Base-by-base conservation (phyloP, 2,329 filamentous ascomycete genomes). In the Rachicladosporium sp. region DNA sequence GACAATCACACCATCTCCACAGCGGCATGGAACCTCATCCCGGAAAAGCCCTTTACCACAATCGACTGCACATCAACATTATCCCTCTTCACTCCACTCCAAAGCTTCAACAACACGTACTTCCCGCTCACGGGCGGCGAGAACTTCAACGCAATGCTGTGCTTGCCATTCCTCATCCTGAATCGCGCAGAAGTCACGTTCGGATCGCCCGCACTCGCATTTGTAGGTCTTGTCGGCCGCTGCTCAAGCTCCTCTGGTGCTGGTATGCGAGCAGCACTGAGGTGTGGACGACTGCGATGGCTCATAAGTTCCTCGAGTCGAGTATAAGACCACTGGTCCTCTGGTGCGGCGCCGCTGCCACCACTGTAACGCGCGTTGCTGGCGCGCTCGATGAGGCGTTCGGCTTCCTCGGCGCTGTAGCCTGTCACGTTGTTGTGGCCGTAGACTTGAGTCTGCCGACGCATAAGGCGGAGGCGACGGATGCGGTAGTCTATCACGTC, bases 1-100 rank as follows among this genome's bases (percentile, higher is more conserved):
- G 11, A 11, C 7, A 33, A 33, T 36, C 29, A 44, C 36, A 37
- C 23, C 13, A 49, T 35, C 30, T 53, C 46, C 19, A 51, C 33
- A 4, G 53, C 50, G 3, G 53, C 52, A 53, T 93, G 91, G 59
- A 80, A 94, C 43, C 88, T 74, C 7, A 84, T 82, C 4, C 89
- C 89, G 0, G 85, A 83, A 61, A 80, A 95, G 0, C 89, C 89
- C 53, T 82, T 80, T 1, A 80, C 82, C 42, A 87, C 73, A 15
- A 95, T 79, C 34, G 80, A 85, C 59, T 94, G 82, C 31, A 96
- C 86, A 55, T 94, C 87, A 47, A 95, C 93, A 52, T 93, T 93
- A 3, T 74, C 69, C 35, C 79, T 76, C 43, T 76, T 74, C 31
- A 15, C 11, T 2, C 82, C 82, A 51, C 80, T 87, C 83, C 86